Evolutionary conservation across 1,284 basidiomycete species (phyloP), one percentile per base, ranked within the genome.

Genomic region (Lignosus rhinocerotis): DNA sequence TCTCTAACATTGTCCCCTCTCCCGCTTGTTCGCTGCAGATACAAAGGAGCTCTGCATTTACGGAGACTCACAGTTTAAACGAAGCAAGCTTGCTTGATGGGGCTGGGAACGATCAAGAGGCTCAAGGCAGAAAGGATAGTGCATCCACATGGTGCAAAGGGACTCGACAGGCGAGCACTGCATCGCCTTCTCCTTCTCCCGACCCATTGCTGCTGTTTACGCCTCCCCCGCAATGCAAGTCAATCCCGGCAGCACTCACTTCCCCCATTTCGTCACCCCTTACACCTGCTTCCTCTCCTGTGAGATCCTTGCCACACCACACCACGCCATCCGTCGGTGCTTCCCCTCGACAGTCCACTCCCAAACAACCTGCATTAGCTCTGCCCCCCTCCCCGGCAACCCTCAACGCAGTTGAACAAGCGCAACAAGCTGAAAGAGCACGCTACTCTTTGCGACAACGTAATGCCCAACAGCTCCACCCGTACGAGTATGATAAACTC

Each of bases 361-460:
- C 32, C 25, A 11, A 17, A 12, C 42, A 34, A 11, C 48, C 11
- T 8, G 14, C 30, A 6, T 1, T 46, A 19, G n/a, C 17, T 21
- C 51, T 39, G 14, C 30, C 14, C n/a, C 48, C 12, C 41, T 32
- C 34, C 32, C 36, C 46, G 9, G 16, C 42, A 25, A 21, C 34
- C 21, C 53, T 55, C n/a, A 52, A 32, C 33, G 44, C 47, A 10
- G 48, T 47, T 10, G 47, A 58, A 16, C 49, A 54, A 44, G 58
- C 53, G 3, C 60, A 62, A 25, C 54, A 57, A 2, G 46, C 51
- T 17, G 59, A 61, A 17, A 45, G 31, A 14, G 58, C 63, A 16
- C 63, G 70, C 11, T 71, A 70, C 42, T 66, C 68, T 8, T 59
- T 72, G 1, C 65, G 70, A 14, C 41, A 61, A 21, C 66, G 70